A percentile compares a stretch with the other conserved stretches of the same genome.
Conservation (phyloP, 345 rosid genomes). For the Populus davidiana region DNA sequence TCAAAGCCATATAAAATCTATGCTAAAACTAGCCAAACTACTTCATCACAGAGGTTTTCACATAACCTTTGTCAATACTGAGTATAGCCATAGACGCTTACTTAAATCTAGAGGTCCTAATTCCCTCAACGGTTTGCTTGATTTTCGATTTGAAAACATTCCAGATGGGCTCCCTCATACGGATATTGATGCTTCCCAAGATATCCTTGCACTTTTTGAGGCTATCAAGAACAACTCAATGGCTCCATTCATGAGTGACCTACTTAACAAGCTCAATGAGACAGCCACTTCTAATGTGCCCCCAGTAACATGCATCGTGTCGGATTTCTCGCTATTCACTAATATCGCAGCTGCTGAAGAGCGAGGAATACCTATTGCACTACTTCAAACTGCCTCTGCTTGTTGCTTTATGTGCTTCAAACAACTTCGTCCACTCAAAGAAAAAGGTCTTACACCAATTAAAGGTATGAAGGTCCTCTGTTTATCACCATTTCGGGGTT, state of each 20-base stretch:
- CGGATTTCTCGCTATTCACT: neutral
- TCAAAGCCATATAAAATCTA: neutral
- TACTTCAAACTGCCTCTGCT: neutral
- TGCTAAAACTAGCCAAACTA: neutral
- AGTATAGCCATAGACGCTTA: neutral
- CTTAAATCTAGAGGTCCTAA: neutral
- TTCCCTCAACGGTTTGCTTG: neutral
- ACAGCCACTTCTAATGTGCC: neutral
- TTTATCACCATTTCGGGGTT: too few relatives aligned
- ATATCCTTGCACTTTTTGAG: neutral
- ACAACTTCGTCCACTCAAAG: neutral
- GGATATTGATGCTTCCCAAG: neutral
- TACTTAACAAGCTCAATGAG: neutral
- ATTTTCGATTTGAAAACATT: neutral
- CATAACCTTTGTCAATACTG: neutral
- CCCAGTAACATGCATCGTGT: too few relatives aligned
- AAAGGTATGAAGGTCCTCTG: neutral
- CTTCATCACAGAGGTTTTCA: neutral
- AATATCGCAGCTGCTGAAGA: neutral
- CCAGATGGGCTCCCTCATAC: neutral
- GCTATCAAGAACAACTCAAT: neutral
- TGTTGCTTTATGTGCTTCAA: conserved; percentile 5
- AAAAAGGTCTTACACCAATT: neutral
- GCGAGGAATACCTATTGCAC: neutral
- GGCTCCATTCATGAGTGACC: neutral